A percentile compares a stretch with the other conserved stretches of the same genome.
Conservation (phyloP, 148 eudicot genomes). For the Limonium bicolor region DNA sequence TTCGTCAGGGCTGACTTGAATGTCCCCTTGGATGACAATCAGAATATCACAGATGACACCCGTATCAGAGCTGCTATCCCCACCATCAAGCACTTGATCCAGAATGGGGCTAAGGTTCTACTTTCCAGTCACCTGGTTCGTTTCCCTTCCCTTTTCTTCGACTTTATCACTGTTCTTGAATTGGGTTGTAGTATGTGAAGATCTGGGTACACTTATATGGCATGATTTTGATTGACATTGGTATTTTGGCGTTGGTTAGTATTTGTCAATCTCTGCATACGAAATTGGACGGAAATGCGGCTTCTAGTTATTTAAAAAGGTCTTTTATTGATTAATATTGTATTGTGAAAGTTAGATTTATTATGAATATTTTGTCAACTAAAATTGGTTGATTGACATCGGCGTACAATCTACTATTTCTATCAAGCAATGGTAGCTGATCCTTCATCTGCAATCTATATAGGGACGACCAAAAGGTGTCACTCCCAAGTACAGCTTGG, state of each 20-base stretch:
- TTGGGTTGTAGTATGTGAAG: no score
- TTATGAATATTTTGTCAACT: background rate
- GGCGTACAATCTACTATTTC: background rate
- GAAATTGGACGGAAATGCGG: slow-evolving; percentile 2
- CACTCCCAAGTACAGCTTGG: slow-evolving; percentile 89
- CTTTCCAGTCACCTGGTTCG: slow-evolving; percentile 69
- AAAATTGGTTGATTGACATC: background rate
- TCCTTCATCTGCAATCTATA: background rate
- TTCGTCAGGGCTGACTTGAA: slow-evolving; percentile 81
- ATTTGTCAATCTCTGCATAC: no score
- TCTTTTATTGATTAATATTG: background rate
- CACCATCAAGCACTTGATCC: slow-evolving; percentile 60
- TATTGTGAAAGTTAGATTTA: background rate
- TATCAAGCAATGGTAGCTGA: background rate
- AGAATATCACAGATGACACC: slow-evolving; percentile 80
- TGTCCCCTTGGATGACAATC: slow-evolving; percentile 69
- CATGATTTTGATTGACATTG: background rate
- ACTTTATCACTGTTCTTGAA: background rate
- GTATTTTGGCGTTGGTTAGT: slow-evolving; percentile 1
- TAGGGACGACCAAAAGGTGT: slow-evolving; percentile 93
- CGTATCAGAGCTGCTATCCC: slow-evolving; percentile 84
- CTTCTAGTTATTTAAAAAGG: no score
- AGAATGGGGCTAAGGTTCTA: slow-evolving; percentile 68
- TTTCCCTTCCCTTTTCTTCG: background rate
- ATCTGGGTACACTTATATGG: no score